A percentile compares a stretch with the other conserved stretches of the same genome.
These are phyloP conservation scores for Microcera coccophila DNA, from an alignment of 2,329 filamentous ascomycete genomes.

Conservation along the genomic window DNA sequence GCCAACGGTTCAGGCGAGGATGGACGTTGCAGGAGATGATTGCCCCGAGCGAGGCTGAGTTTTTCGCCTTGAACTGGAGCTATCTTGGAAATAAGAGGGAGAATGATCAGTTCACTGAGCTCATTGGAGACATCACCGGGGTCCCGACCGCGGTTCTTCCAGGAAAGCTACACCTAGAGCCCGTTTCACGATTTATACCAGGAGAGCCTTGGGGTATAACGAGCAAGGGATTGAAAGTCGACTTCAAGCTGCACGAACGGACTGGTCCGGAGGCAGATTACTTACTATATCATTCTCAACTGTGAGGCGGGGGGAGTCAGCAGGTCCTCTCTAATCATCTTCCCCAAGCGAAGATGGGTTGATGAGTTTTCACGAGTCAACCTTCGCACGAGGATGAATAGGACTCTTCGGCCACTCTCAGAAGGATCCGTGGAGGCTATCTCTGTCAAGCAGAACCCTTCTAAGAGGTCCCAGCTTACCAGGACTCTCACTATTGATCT, in stretches of 20 bases:
- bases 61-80: slow-evolving; percentile 5
- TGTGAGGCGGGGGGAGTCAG: background rate
- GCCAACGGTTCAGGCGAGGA: slow-evolving; percentile 4
- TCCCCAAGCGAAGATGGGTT: slow-evolving; percentile 3
- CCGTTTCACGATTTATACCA: background rate
- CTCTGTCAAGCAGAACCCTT: slow-evolving; percentile 2
- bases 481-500: no score
- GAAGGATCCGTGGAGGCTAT: background rate
- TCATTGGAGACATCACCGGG: slow-evolving; percentile 1
- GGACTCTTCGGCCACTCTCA: background rate
- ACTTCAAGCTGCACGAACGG: slow-evolving; percentile 1
- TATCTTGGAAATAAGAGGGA: slow-evolving; percentile 1
- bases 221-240: slow-evolving; percentile 2
- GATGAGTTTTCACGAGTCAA: slow-evolving; percentile 2
- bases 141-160: slow-evolving; percentile 1
- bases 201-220: slow-evolving; percentile 1
- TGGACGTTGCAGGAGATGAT: slow-evolving; percentile 9
- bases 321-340: background rate
- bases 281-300: slow-evolving; percentile 1
- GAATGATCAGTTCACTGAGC: background rate
- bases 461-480: slow-evolving; percentile 1
- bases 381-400: background rate
- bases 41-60: slow-evolving; percentile 4
- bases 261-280: background rate
- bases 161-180: background rate